Percentiles rank a stretch among this genome's conserved stretches.
phyloP scores from a whole-genome alignment of 2,329 filamentous ascomycete genomes.

The Pseudocercospora crystallina region DNA sequence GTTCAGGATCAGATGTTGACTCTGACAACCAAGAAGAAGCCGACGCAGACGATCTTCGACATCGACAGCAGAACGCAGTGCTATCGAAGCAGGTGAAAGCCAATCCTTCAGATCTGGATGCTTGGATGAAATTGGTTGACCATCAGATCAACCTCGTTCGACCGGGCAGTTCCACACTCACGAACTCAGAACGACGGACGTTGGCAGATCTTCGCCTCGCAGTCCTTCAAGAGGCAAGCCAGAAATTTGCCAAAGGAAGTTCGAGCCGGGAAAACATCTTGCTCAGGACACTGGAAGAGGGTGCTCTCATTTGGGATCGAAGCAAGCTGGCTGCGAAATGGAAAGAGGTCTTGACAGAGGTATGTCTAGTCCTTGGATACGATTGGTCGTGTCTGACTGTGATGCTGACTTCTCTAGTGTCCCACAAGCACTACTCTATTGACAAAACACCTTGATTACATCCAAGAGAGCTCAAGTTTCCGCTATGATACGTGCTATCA shows the following conservation, averaged over 20 bases:
- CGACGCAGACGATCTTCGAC: constrained; percentile 26
- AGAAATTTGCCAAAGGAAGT: constrained; percentile 49
- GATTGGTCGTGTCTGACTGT: too few species aligned
- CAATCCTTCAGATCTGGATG: constrained; percentile 63
- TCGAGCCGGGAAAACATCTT: constrained; percentile 61
- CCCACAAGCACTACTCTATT: constrained; percentile 65
- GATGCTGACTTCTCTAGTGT: constrained; percentile 33
- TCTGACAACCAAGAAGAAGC: too few species aligned
- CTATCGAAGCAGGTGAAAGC: constrained; percentile 65
- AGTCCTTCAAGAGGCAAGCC: constrained; percentile 75
- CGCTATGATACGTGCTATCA: constrained; percentile 65
- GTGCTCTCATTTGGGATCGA: constrained; percentile 69
- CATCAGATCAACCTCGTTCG: constrained; percentile 71
- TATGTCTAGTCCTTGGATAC: too few species aligned
- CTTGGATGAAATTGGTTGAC: constrained; percentile 76
- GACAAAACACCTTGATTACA: constrained; percentile 70
- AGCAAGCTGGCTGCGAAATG: constrained; percentile 64
- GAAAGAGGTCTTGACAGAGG: constrained; percentile 57
- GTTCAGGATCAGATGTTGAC: constrained; percentile 29
- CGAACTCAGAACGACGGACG: constrained; percentile 63
- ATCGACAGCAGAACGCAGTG: constrained; percentile 57
- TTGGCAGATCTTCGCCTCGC: constrained; percentile 77
- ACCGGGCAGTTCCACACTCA: constrained; percentile 48
- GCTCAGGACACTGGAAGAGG: constrained; percentile 70
- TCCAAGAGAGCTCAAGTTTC: constrained; percentile 68